Evolutionary conservation across 2,329 filamentous ascomycete genomes (phyloP).

Genomic region (Fusarium siculi): DNA sequence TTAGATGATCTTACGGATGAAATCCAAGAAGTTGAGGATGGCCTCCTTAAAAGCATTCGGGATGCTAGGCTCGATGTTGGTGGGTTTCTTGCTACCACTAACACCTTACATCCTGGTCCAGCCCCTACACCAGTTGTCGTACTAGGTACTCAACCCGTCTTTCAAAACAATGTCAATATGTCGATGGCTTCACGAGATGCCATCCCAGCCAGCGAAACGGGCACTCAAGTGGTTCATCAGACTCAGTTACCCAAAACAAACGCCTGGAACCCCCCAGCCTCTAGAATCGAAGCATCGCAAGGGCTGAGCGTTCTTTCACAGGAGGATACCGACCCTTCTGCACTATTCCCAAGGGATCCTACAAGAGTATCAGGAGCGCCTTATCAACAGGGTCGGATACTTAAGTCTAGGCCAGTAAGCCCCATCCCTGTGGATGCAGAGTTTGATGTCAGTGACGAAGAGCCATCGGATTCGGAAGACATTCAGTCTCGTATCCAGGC

Average conservation of each 20-base stretch:
- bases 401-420: background rate
- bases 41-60: conserved; percentile 54
- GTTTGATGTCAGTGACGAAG: conserved; percentile 43
- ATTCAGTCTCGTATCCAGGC: conserved; percentile 33
- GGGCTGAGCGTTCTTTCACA: conserved; percentile 41
- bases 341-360: conserved; percentile 43
- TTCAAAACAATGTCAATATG: conserved; percentile 47
- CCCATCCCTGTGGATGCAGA: conserved; percentile 26
- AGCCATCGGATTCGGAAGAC: conserved; percentile 47
- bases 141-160: conserved; percentile 56
- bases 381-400: conserved; percentile 8
- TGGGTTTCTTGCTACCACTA: conserved; percentile 49
- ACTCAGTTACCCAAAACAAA: conserved; percentile 57
- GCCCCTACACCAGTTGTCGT: conserved; percentile 47
- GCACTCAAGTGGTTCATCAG: conserved; percentile 62
- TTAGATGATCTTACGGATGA: conserved; percentile 60
- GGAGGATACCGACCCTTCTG: conserved; percentile 35
- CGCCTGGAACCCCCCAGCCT: conserved; percentile 38
- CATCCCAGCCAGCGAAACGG: conserved; percentile 46
- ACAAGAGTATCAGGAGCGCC: conserved; percentile 2
- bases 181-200: conserved; percentile 49
- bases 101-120: conserved; percentile 17
- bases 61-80: conserved; percentile 59
- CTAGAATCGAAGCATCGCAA: conserved; percentile 27
- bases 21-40: conserved; percentile 57